Conservation (phyloP, 768 basidiomycete species). For the Jaapia argillacea region DNA sequence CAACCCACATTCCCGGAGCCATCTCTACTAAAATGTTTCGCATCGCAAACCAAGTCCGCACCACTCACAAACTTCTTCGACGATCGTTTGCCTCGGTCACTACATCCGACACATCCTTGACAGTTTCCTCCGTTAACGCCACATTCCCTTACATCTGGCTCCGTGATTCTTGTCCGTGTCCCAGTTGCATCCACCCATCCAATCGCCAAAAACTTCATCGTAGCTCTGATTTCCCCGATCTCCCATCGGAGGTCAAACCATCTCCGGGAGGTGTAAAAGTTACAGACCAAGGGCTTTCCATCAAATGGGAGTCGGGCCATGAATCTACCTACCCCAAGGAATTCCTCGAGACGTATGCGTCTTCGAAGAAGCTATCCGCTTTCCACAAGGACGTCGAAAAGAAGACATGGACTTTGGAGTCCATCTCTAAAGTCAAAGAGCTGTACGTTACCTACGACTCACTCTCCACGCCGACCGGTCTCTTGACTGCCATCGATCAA, state of each 20-base stretch:
- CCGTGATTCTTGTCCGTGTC: slow-evolving; percentile 75
- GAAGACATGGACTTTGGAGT: slow-evolving; percentile 34
- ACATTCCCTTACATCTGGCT: slow-evolving; percentile 68
- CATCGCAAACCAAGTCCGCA: no score
- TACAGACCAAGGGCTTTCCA: slow-evolving; percentile 27
- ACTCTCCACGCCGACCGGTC: slow-evolving; percentile 31
- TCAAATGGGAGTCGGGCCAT: slow-evolving; percentile 53
- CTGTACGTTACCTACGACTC: slow-evolving; percentile 49
- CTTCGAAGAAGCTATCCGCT: slow-evolving; percentile 18
- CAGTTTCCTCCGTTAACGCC: slow-evolving; percentile 23
- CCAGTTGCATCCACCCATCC: slow-evolving; percentile 64
- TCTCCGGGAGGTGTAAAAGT: slow-evolving; percentile 25
- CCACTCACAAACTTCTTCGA: not conserved
- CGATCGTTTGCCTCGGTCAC: not conserved
- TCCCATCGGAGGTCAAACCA: no score
- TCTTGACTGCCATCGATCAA: slow-evolving; percentile 56
- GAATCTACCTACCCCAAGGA: slow-evolving; percentile 38
- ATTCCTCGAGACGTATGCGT: slow-evolving; percentile 43
- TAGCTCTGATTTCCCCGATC: slow-evolving; percentile 51
- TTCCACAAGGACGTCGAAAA: slow-evolving; percentile 36
- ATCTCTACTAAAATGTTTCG: no score
- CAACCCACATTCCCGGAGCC: no score
- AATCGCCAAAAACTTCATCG: slow-evolving; percentile 70
- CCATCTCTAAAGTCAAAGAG: slow-evolving; percentile 25
- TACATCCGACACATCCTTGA: not conserved